Evolutionary conservation across 2,329 filamentous ascomycete species (phyloP).

Genomic region (Onygena corvina): DNA sequence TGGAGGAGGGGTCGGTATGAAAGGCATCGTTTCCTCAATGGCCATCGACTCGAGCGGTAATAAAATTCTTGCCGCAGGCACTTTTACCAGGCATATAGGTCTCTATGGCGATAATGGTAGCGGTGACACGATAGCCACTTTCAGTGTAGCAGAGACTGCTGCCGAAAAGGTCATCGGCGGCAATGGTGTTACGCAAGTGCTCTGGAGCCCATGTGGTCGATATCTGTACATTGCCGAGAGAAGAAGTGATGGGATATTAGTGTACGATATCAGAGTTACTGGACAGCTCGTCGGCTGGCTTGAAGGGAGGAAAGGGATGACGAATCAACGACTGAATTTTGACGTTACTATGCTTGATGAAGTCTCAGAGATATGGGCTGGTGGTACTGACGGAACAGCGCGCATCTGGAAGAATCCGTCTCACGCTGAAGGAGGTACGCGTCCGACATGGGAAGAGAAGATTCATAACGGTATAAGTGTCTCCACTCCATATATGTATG

Average conservation of each 20-base stretch:
- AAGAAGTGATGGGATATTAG: slow-evolving; percentile 42
- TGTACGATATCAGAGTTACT: slow-evolving; percentile 50
- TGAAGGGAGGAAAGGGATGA: slow-evolving; percentile 34
- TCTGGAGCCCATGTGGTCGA: slow-evolving; percentile 46
- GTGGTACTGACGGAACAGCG: slow-evolving; percentile 45
- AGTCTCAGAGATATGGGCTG: slow-evolving; percentile 46
- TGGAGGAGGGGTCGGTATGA: slow-evolving; percentile 40
- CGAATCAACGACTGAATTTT: slow-evolving; percentile 46
- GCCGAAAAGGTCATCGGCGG: slow-evolving; percentile 35
- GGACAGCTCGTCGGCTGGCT: slow-evolving; percentile 41
- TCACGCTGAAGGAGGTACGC: slow-evolving; percentile 29
- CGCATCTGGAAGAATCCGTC: slow-evolving; percentile 40
- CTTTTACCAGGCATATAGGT: slow-evolving; percentile 44
- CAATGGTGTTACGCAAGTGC: slow-evolving; percentile 43
- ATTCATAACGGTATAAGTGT: slow-evolving; percentile 34
- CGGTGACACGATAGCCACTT: slow-evolving; percentile 41
- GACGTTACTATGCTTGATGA: slow-evolving; percentile 35
- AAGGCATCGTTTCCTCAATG: slow-evolving; percentile 45
- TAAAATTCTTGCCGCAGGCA: slow-evolving; percentile 46
- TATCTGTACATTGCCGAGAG: slow-evolving; percentile 50
- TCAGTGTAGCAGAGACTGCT: slow-evolving; percentile 35
- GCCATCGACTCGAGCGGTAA: slow-evolving; percentile 33
- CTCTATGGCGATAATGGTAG: slow-evolving; percentile 42
- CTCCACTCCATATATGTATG: neutral
- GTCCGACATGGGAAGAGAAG: slow-evolving; percentile 34